Conservation (phyloP, 345 rosid species). For the Linum lewisii region DNA sequence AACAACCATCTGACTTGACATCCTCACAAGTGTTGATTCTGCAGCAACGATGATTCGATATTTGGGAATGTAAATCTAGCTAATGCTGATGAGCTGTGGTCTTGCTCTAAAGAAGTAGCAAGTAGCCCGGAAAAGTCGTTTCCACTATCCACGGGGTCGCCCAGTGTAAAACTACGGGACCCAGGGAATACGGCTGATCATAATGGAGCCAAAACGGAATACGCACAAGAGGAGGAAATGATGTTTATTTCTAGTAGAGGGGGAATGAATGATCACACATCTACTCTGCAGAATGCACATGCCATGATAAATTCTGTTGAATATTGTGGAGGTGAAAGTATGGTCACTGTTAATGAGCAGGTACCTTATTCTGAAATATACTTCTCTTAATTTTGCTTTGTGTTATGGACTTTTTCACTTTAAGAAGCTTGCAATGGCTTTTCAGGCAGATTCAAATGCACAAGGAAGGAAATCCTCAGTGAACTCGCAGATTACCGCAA, state of each 20-base stretch:
- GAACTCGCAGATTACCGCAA: conserved; percentile 17
- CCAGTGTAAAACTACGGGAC: conserved; percentile 35
- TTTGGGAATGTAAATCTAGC: conserved; percentile 66
- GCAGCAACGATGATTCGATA: conserved; percentile 86
- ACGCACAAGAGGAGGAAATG: conserved; percentile 41
- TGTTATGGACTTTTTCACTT: neutral
- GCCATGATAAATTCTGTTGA: conserved; percentile 21
- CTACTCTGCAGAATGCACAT: conserved; percentile 25
- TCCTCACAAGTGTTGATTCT: conserved; percentile 90
- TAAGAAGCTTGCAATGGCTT: conserved; percentile 5
- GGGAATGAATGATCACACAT: conserved; percentile 31
- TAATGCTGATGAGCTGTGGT: conserved; percentile 64
- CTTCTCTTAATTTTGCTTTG: conserved; percentile 8
- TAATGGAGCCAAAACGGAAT: conserved; percentile 35
- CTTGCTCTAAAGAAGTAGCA: conserved; percentile 51
- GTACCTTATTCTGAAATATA: conserved; percentile 24
- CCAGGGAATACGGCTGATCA: conserved; percentile 26
- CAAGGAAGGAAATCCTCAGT: conserved; percentile 18
- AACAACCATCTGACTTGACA: conserved; percentile 53
- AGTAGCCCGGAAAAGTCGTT: conserved; percentile 43
- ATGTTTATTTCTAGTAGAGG: conserved; percentile 28
- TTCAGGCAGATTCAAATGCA: conserved; percentile 24
- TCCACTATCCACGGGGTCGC: conserved; percentile 34
- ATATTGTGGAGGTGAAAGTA: conserved; percentile 28
- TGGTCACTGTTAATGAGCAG: conserved; percentile 33